Evolutionary conservation across 257 asterid genomes (phyloP).

Genomic region (Solanum sejunctum): DNA sequence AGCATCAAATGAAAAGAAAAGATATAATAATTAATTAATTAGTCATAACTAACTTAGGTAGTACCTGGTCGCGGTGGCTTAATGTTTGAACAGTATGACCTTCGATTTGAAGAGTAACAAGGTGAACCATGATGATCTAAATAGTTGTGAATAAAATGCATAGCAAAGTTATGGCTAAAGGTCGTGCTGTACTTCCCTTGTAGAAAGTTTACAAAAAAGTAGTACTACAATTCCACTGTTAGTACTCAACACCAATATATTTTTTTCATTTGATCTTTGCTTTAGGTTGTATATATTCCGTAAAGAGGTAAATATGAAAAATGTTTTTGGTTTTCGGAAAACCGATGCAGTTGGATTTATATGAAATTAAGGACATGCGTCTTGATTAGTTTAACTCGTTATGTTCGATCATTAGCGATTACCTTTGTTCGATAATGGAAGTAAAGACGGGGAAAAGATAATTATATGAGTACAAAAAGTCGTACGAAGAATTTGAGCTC

Average conservation of each 20-base stretch:
- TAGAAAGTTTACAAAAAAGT: not conserved
- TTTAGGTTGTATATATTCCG: not conserved
- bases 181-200: not conserved
- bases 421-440: not conserved
- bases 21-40: not conserved
- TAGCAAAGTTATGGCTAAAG: not conserved
- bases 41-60: not conserved
- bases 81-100: not conserved
- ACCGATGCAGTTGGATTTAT: not conserved
- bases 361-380: not conserved
- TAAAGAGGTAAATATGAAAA: not conserved
- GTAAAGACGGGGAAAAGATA: not conserved
- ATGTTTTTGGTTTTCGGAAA: not conserved
- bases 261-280: no score
- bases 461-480: not conserved
- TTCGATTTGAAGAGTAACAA: not conserved
- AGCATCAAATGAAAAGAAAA: not conserved
- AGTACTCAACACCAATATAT: not conserved
- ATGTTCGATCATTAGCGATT: not conserved
- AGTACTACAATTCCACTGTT: not conserved
- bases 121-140: not conserved
- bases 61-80: not conserved
- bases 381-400: not conserved
- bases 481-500: not conserved
- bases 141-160: not conserved